Base-by-base conservation (phyloP, 352 stramenopile genomes). In the Globisporangium lucens region DNA sequence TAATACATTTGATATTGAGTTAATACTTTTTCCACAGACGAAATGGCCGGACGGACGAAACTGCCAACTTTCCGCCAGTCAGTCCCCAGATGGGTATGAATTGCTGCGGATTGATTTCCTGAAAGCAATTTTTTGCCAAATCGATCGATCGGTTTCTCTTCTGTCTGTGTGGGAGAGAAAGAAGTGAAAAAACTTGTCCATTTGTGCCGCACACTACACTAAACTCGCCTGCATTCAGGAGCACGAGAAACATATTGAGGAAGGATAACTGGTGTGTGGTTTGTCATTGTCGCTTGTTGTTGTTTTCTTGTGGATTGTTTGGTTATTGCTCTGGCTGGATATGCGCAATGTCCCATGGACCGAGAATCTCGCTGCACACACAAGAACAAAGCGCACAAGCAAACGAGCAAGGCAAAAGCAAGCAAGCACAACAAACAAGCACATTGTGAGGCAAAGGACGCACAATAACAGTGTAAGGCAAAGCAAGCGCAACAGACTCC, bases 321-420 rank as follows among this genome's bases (percentile, higher is more conserved):
- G 17, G 9, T 49, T 72, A 87, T 63, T 87, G 78, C 68, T 90
- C 77, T 27, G 80, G 80, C 63, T 91, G 77, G 71, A 91, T 84
- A 56, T 95, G 86, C 24, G 89, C 89, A 63, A 97, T 97, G 66
- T 98, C 92, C 92, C 92, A 98, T 2, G 92, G 92, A 0, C 92
- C 92, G 38, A 95, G 76, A 74, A 97, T 97, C 68, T 95, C 80
- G 64, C 87, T 95, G 61, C 33, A 58, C 60, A 62, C 33, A 66
- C 8, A 24, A 24, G 24, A 24, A 24, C 24, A 22, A 33, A 33
- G 30, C 30, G 5, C 36, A 43, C 12, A 46, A 38, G 33, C 33
- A 38, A 38, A 38, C 33, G 8, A 10, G 33, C 33, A 38, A 46
- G 38, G 10, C 12, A 46, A 46, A 46, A 46, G 12, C 38, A 46